phyloP scores from a whole-genome alignment of 2,329 filamentous ascomycete species.

The Ophiocordyceps australis region DNA sequence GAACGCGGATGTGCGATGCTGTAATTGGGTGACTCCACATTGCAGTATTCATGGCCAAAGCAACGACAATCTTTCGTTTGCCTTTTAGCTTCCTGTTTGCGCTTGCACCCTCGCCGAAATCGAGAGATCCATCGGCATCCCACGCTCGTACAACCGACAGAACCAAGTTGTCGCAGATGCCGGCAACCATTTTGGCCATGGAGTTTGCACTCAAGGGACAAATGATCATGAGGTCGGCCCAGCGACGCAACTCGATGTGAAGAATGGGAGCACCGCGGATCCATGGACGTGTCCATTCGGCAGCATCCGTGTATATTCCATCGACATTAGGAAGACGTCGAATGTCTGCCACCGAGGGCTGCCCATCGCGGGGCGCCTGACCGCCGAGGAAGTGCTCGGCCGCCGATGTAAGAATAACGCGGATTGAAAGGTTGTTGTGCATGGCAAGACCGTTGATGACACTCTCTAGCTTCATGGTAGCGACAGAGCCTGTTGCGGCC shows the following conservation, averaged over 20 bases:
- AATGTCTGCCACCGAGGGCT: slow-evolving; percentile 48
- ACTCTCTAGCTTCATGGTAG: slow-evolving; percentile 65
- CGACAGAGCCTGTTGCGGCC: slow-evolving; percentile 41
- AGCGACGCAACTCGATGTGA: slow-evolving; percentile 72
- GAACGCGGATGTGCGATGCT: slow-evolving; percentile 44
- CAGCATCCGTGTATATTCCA: slow-evolving; percentile 63
- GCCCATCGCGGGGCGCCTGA: slow-evolving; percentile 58
- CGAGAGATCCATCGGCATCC: slow-evolving; percentile 54
- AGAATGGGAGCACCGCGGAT: slow-evolving; percentile 60
- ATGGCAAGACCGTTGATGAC: slow-evolving; percentile 41
- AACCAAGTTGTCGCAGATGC: slow-evolving; percentile 62
- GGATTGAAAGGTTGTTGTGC: slow-evolving; percentile 49
- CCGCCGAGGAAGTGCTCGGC: slow-evolving; percentile 60
- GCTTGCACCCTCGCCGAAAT: no score
- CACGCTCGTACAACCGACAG: slow-evolving; percentile 65
- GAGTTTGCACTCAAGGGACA: slow-evolving; percentile 72
- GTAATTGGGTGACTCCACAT: slow-evolving; percentile 87
- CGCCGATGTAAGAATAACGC: slow-evolving; percentile 62
- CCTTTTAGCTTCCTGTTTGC: no score
- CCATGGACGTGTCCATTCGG: slow-evolving; percentile 74
- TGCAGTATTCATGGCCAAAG: slow-evolving; percentile 72
- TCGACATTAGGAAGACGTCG: slow-evolving; percentile 52
- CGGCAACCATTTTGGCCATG: slow-evolving; percentile 66
- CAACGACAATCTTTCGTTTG: slow-evolving; percentile 46
- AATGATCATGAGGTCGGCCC: slow-evolving; percentile 64